Percentiles rank a stretch among this genome's conserved stretches.
These are phyloP conservation scores for Colletotrichum sp. DNA, from an alignment of 2,329 filamentous ascomycete genomes.

Conservation along the genomic window DNA sequence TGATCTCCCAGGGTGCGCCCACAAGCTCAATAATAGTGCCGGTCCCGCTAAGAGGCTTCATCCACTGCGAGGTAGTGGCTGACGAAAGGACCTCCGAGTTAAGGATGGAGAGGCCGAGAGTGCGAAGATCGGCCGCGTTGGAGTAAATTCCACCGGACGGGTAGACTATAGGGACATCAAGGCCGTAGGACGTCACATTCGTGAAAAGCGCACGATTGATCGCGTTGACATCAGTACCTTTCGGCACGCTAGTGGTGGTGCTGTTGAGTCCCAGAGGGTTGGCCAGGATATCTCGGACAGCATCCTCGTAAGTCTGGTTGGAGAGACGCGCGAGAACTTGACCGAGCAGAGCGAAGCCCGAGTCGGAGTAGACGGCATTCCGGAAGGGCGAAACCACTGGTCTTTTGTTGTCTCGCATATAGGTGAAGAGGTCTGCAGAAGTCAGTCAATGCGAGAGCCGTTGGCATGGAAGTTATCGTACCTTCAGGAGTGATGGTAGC, in stretches of 20 bases:
- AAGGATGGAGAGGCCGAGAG: slow-evolving; percentile 24
- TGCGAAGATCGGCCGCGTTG: slow-evolving; percentile 1
- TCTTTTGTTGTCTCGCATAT: neutral
- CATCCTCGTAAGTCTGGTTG: neutral
- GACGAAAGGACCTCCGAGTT: slow-evolving; percentile 18
- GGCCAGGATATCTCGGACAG: neutral
- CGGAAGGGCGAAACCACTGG: neutral
- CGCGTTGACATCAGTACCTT: neutral
- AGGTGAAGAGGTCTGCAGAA: neutral
- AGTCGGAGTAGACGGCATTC: slow-evolving; percentile 3
- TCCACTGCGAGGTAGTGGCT: slow-evolving; percentile 15
- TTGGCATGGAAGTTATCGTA: neutral
- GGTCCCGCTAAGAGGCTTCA: slow-evolving; percentile 23
- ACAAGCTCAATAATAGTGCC: slow-evolving; percentile 13
- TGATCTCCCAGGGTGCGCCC: slow-evolving; percentile 26
- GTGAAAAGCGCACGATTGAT: neutral
- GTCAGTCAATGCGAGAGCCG: neutral
- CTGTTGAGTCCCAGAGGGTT: slow-evolving; percentile 7
- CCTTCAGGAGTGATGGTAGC: neutral
- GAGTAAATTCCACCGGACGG: slow-evolving; percentile 13
- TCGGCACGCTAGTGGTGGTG: neutral
- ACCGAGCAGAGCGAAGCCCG: neutral
- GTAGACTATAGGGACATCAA: neutral
- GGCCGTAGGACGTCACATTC: neutral
- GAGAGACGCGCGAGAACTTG: neutral